Conservation (phyloP, 345 rosid species). For the Alliaria petiolata region DNA sequence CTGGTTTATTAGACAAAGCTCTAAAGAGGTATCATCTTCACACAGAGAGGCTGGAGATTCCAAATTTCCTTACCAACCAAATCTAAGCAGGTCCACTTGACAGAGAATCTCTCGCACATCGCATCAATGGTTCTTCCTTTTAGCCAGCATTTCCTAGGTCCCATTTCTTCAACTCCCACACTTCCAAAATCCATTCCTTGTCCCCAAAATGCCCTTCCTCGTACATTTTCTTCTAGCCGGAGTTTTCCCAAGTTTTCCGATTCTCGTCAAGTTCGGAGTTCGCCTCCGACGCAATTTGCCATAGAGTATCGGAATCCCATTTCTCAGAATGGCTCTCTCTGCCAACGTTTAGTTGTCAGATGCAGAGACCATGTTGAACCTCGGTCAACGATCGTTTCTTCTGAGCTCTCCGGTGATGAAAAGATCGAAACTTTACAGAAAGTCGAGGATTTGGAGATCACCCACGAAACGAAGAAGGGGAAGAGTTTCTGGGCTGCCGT, state of each 20-base stretch:
- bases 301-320: not conserved
- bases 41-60: not conserved
- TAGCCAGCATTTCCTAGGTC: constrained; percentile 8
- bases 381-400: constrained; percentile 14
- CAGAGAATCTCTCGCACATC: constrained; percentile 20
- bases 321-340: not conserved
- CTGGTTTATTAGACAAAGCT: not conserved
- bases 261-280: not conserved
- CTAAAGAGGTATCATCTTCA: not conserved
- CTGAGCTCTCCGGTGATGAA: constrained; percentile 8
- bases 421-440: constrained; percentile 16
- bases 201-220: constrained; percentile 11
- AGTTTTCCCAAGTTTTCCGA: not conserved
- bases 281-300: not conserved
- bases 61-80: not conserved
- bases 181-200: constrained; percentile 1
- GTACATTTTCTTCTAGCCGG: constrained; percentile 2
- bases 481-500: constrained; percentile 95
- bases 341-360: constrained; percentile 16
- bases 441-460: not conserved
- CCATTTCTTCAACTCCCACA: constrained; percentile 9
- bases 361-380: constrained; percentile 20
- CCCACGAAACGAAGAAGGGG: constrained; percentile 23
- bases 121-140: constrained; percentile 29
- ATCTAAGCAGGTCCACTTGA: constrained; percentile 17